Conservation (phyloP, 108 stramenopile species). For the Nitzschia sp. region DNA sequence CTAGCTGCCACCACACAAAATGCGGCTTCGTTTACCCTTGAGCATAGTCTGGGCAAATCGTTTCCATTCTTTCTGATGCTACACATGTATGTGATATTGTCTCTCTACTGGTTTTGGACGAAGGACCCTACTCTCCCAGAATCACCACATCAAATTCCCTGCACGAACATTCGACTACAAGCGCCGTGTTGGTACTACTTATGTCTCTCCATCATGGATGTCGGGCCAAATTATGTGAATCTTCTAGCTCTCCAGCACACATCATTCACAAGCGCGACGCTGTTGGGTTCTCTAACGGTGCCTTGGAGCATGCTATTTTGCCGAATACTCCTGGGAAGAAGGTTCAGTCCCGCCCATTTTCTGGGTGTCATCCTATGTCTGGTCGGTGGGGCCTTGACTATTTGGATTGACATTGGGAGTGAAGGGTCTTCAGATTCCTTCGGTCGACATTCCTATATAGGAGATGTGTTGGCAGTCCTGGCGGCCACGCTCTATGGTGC, state of each 20-base stretch:
- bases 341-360: slow-evolving; percentile 38
- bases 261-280: slow-evolving; percentile 72
- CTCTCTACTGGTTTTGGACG: slow-evolving; percentile 30
- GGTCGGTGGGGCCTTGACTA: slow-evolving; percentile 41
- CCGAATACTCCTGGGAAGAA: slow-evolving; percentile 45
- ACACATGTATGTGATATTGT: slow-evolving; percentile 30
- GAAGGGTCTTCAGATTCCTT: background rate
- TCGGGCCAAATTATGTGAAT: slow-evolving; percentile 70
- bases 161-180: slow-evolving; percentile 25
- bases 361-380: slow-evolving; percentile 52
- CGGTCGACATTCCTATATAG: slow-evolving; percentile 37
- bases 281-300: slow-evolving; percentile 84
- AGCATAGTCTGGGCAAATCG: slow-evolving; percentile 33
- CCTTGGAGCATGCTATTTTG: slow-evolving; percentile 86
- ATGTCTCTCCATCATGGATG: slow-evolving; percentile 63
- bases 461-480: slow-evolving; percentile 58
- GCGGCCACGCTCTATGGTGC: slow-evolving; percentile 61
- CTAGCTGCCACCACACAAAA: slow-evolving; percentile 58
- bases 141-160: slow-evolving; percentile 29
- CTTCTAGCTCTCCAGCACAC: slow-evolving; percentile 75
- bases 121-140: background rate
- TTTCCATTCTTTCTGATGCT: slow-evolving; percentile 44
- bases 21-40: slow-evolving; percentile 60
- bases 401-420: slow-evolving; percentile 36
- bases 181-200: slow-evolving; percentile 55